Conservation (phyloP, 768 basidiomycete genomes). For the Suillus fuscotomentosus region DNA sequence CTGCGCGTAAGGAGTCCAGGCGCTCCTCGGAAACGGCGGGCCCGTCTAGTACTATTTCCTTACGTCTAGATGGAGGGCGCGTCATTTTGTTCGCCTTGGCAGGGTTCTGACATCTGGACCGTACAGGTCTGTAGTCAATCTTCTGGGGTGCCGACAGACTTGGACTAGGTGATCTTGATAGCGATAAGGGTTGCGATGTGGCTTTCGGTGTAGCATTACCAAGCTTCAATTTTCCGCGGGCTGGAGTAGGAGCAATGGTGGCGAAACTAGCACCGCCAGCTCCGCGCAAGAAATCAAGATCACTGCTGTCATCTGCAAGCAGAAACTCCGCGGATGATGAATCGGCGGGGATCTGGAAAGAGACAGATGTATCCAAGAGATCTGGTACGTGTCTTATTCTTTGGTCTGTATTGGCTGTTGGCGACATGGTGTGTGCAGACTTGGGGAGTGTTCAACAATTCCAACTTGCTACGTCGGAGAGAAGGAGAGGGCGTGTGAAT, state of each 20-base stretch:
- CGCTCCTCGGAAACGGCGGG: slow-evolving; percentile 29
- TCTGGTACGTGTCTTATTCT: slow-evolving; percentile 58
- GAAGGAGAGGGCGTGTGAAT: slow-evolving; percentile 21
- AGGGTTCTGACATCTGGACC: slow-evolving; percentile 15
- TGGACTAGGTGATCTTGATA: slow-evolving; percentile 12
- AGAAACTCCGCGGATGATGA: slow-evolving; percentile 30
- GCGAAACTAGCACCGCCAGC: slow-evolving; percentile 39
- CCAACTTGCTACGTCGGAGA: neutral
- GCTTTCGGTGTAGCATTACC: slow-evolving; percentile 43
- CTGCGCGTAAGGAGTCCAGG: slow-evolving; percentile 16
- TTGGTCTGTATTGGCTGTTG: slow-evolving; percentile 34
- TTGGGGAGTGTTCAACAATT: neutral
- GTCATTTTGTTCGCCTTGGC: slow-evolving; percentile 14
- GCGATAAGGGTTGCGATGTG: slow-evolving; percentile 5
- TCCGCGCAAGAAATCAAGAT: slow-evolving; percentile 38
- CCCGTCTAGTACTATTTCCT: slow-evolving; percentile 1
- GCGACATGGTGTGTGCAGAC: slow-evolving; percentile 16
- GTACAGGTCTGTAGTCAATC: slow-evolving; percentile 9
- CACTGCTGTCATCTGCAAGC: slow-evolving; percentile 40
- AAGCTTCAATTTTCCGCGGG: slow-evolving; percentile 36
- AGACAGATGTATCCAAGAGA: slow-evolving; percentile 40
- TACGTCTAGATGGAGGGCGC: neutral
- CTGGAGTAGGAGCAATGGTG: slow-evolving; percentile 27
- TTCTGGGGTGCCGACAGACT: slow-evolving; percentile 14
- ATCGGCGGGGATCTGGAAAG: slow-evolving; percentile 51